These are phyloP conservation scores for Yamadazyma nakazawae DNA, from an alignment of 805 yeast genomes.

Conservation along the genomic window DNA sequence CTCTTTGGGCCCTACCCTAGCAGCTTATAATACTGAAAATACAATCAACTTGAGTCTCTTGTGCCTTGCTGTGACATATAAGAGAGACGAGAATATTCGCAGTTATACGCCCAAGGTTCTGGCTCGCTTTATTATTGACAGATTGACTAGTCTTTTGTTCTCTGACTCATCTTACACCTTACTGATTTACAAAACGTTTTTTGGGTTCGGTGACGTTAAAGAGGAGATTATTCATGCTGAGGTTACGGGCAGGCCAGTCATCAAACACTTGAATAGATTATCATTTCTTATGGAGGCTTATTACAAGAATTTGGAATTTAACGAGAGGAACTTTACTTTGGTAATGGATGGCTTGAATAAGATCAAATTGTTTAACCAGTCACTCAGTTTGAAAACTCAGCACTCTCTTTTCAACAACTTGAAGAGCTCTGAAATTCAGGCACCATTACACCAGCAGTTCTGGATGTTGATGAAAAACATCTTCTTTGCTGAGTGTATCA, in stretches of 20 bases:
- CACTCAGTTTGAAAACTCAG: constrained; percentile 15
- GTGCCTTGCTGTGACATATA: constrained; percentile 24
- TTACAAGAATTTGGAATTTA: constrained; percentile 17
- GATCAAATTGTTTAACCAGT: constrained; percentile 29
- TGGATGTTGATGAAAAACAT: constrained; percentile 41
- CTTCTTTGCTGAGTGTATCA: constrained; percentile 47
- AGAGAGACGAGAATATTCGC: constrained; percentile 2
- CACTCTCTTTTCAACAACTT: constrained; percentile 8
- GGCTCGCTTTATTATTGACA: constrained; percentile 17
- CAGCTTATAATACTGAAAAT: constrained; percentile 20
- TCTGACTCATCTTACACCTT: constrained; percentile 10
- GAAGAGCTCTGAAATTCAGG: background rate
- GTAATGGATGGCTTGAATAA: constrained; percentile 18
- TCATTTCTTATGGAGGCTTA: constrained; percentile 44
- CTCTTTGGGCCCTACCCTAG: constrained; percentile 22
- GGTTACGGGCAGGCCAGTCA: constrained; percentile 31
- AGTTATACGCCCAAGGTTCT: constrained; percentile 17
- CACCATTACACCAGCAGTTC: constrained; percentile 17
- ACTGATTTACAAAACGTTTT: constrained; percentile 18
- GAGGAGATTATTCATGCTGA: background rate
- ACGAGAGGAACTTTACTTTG: constrained; percentile 16
- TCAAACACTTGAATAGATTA: constrained; percentile 48
- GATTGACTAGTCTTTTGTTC: constrained; percentile 21
- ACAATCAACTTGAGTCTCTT: constrained; percentile 30
- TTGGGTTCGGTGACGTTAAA: background rate